These are phyloP conservation scores for Cochliopodium minus DNA, from an alignment of 208 protist genomes.

Conservation along the genomic window DNA sequence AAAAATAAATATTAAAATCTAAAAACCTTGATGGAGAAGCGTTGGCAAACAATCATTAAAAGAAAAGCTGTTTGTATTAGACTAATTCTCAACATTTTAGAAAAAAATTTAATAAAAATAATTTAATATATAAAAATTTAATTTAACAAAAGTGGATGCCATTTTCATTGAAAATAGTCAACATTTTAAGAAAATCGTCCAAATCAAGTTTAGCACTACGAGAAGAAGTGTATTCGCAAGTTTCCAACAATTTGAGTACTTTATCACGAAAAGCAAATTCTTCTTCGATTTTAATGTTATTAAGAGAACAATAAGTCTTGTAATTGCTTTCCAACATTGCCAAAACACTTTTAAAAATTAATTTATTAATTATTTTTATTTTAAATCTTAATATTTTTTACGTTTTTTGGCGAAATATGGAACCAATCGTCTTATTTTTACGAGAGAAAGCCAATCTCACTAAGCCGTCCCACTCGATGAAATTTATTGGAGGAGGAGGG, in stretches of 20 bases:
- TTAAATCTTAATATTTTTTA: too few species aligned
- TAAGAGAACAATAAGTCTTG: conserved; percentile 33
- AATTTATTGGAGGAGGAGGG: conserved; percentile 86
- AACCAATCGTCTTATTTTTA: conserved; percentile 95
- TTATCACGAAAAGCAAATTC: neutral
- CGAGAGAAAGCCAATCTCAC: conserved; percentile 89
- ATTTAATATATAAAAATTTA: too few species aligned
- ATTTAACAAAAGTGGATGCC: conserved; percentile 14
- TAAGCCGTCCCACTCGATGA: conserved; percentile 97
- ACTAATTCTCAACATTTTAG: too few species aligned
- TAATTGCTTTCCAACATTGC: conserved; percentile 53
- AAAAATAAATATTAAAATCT: too few species aligned
- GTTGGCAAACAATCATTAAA: too few species aligned
- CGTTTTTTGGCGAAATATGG: conserved; percentile 77
- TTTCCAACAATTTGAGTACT: neutral
- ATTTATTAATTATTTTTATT: too few species aligned
- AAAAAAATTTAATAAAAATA: too few species aligned
- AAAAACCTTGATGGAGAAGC: too few species aligned
- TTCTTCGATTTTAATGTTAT: conserved; percentile 21
- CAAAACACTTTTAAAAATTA: too few species aligned
- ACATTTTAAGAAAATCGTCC: conserved; percentile 41
- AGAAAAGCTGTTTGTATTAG: too few species aligned
- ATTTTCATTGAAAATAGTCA: conserved; percentile 12
- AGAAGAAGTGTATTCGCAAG: neutral
- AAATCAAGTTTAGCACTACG: conserved; percentile 35